Conservation (phyloP, 108 stramenopile species). For the Mediolabrus comicus region DNA sequence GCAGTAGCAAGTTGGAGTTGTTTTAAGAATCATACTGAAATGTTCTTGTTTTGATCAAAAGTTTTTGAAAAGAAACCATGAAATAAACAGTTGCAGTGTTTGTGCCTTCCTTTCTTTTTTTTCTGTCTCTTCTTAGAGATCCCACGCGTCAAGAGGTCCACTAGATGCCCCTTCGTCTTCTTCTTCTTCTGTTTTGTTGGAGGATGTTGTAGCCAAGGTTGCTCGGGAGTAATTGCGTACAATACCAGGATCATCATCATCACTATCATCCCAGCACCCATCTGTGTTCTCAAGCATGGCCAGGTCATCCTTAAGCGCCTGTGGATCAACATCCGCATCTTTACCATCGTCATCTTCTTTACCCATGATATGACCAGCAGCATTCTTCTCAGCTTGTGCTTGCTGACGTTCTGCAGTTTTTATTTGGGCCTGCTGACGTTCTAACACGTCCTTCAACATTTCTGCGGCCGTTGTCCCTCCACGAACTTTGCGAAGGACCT, state of each 20-base stretch:
- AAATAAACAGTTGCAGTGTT: no score
- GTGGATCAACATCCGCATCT: slow-evolving; percentile 44
- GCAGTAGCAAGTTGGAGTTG: neutral
- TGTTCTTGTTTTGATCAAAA: neutral
- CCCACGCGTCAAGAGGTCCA: slow-evolving; percentile 74
- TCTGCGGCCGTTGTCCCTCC: slow-evolving; percentile 93
- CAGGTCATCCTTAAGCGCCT: slow-evolving; percentile 74
- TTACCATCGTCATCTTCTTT: slow-evolving; percentile 54
- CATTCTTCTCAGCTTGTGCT: slow-evolving; percentile 83
- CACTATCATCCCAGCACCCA: slow-evolving; percentile 89
- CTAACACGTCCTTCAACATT: slow-evolving; percentile 89
- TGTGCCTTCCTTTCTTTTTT: no score
- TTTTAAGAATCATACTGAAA: neutral
- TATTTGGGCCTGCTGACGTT: slow-evolving; percentile 86
- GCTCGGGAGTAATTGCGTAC: slow-evolving; percentile 55
- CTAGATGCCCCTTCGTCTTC: slow-evolving; percentile 37
- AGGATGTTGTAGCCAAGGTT: slow-evolving; percentile 53
- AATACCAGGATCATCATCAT: slow-evolving; percentile 63
- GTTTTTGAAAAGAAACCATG: neutral
- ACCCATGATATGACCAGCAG: slow-evolving; percentile 84
- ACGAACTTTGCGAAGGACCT: slow-evolving; percentile 89
- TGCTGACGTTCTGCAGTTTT: slow-evolving; percentile 78
- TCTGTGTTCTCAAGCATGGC: slow-evolving; percentile 73
- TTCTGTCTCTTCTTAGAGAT: slow-evolving; percentile 46
- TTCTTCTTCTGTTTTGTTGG: slow-evolving; percentile 27